Evolutionary conservation across 805 yeast genomes (phyloP), one percentile per base, ranked within the genome.

Genomic region (Spathaspora gorwiae): DNA sequence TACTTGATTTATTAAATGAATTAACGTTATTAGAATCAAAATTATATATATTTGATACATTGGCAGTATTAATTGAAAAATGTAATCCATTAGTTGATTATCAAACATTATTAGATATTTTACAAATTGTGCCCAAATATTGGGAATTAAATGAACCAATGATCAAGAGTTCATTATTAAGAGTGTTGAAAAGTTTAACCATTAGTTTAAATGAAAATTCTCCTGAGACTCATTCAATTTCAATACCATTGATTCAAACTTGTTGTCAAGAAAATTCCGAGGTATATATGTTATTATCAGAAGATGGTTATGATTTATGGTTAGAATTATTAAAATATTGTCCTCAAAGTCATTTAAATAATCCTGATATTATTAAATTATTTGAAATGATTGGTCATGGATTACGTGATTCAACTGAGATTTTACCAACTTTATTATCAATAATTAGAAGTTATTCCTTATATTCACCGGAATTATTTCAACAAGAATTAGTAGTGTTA

Each of bases 231-330:
- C 62, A 82, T 73, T 64, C 72, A 3, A 78, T 84, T 29, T 74
- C 84, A 0, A 54, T 87, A 10, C 94, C 95, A 0, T 65, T 88
- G 47, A 72, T 90, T 26, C 65, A 68, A 10, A 77, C 84, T 39
- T 83, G 94, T 55, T 81, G 87, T 51, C 75, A 82, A 1, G 68
- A 56, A 15, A 44, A 53, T 12, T 56, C 67, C 1, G 68, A 61
- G 27, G 46, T 52, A 33, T 68, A 70, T 15, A 77, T 89, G 0
- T 68, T 87, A 43, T 61, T 90, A 8, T 75, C 84, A 14, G 97
- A 90, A 58, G 97, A 90, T 65, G 96, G 95, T 0, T 81, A 79
- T 57, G 95, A 88, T 46, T 68, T 90, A 36, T 89, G 96, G 96
- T 69, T 77, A n/a, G 72, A 83, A 1, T 60, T 86, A 2, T 59